Evolutionary conservation across 371 early-diverging fungal genomes (phyloP), one percentile per base, ranked within the genome.

Genomic region (Rhizopus arrhizus): DNA sequence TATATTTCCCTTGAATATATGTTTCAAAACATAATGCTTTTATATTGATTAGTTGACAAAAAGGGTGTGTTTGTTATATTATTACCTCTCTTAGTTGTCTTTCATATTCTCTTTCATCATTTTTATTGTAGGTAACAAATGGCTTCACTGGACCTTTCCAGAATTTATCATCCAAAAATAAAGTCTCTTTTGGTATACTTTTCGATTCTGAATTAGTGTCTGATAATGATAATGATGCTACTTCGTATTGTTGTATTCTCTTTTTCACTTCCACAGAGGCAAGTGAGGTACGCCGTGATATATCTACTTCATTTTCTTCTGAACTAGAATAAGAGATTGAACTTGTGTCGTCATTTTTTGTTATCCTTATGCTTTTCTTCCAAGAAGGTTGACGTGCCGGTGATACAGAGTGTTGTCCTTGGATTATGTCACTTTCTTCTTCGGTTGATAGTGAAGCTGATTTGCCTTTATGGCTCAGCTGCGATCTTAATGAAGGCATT

Each of bases 21-120:
- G 54, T 46, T 69, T 69, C 29, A 69, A 56, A 41, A 69, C 69
- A 53, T 69, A 69, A 50, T 69, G 69, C 69, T 69, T 40, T 7
- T 46, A 47, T 32, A 35, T 52, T 9, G 8, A 16, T 38, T 6
- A 47, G 16, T 4, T 2, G 16, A 5, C 10, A 2, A 16, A 22
- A n/a, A 4, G 43, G 10, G 15, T 31, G 2, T 31, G 8, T 42
- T 13, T 36, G 4, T 29, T 15, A 12, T 22, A 22, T 22, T 22
- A 2, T 52, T 67, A 67, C 68, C 60, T 67, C 62, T 62, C 68
- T 54, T 56, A 62, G 47, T 56, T 67, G 68, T 59, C 68, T 67
- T 43, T 62, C 58, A 35, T 67, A 66, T 56, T 67, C 68, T 56
- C 51, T 62, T 50, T 67, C 68, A 60, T 66, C 70, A 7, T 47